Conservation (phyloP, 202 grass and related monocot genomes). For the Schoenoplectus triqueter region DNA sequence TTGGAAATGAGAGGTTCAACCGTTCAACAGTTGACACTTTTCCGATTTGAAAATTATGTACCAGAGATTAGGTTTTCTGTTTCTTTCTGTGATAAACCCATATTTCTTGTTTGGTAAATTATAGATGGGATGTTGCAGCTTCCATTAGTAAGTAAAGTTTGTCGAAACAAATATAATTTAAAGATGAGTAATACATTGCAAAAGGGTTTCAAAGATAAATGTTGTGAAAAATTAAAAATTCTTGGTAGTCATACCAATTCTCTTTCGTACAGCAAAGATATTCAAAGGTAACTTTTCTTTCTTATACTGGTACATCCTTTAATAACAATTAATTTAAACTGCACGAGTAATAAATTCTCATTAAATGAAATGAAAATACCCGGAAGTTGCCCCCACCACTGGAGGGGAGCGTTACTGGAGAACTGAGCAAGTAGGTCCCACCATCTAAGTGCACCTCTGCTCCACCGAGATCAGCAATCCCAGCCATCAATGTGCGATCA, state of each 20-base stretch:
- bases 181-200: background rate
- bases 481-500: conserved; percentile 55
- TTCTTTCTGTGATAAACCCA: background rate
- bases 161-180: conserved; percentile 11
- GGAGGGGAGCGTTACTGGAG: conserved; percentile 56
- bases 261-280: too few species aligned
- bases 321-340: too few species aligned
- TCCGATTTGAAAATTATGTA: conserved; percentile 27
- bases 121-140: conserved; percentile 16
- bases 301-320: too few species aligned
- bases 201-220: background rate
- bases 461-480: conserved; percentile 81
- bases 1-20: conserved; percentile 3
- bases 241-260: too few species aligned
- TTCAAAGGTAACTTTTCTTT: too few species aligned
- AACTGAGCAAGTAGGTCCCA: conserved; percentile 70
- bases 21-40: background rate
- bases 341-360: background rate
- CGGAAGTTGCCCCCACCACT: conserved; percentile 84
- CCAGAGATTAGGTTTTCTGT: conserved; percentile 18
- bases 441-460: conserved; percentile 84
- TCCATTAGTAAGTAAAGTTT: background rate
- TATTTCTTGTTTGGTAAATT: conserved; percentile 34
- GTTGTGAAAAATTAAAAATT: background rate
- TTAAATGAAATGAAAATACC: conserved; percentile 38